Conservation (phyloP, 2,329 filamentous ascomycete genomes). For the Aureobasidium leucospermi region DNA sequence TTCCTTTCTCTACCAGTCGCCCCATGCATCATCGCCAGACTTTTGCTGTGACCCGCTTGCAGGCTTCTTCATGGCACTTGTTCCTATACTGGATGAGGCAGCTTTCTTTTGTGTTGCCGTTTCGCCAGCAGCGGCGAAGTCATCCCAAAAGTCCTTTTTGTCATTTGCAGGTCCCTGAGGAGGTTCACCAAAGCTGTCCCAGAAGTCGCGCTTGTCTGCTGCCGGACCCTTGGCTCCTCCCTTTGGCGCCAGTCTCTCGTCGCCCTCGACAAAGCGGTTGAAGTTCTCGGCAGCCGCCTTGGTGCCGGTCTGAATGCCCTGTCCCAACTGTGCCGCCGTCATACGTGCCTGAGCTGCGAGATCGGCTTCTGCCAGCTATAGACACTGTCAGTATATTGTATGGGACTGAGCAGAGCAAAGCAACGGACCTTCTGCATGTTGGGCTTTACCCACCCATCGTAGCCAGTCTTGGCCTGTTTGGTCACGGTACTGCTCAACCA, state of each 20-base stretch:
- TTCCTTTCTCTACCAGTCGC: slow-evolving; percentile 38
- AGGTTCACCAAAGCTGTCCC: slow-evolving; percentile 77
- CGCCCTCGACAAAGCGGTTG: slow-evolving; percentile 80
- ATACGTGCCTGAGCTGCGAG: slow-evolving; percentile 52
- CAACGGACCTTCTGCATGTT: slow-evolving; percentile 66
- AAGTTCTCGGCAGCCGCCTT: slow-evolving; percentile 72
- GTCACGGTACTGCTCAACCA: slow-evolving; percentile 86
- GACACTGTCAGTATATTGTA: neutral
- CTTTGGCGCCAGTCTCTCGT: slow-evolving; percentile 35
- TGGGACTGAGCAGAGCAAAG: neutral
- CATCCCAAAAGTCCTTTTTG: slow-evolving; percentile 49
- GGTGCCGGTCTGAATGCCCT: slow-evolving; percentile 58
- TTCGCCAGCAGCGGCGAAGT: slow-evolving; percentile 34
- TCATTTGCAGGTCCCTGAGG: slow-evolving; percentile 43
- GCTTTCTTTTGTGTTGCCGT: slow-evolving; percentile 27
- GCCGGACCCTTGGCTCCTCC: slow-evolving; percentile 47
- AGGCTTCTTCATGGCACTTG: slow-evolving; percentile 54
- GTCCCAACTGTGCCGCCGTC: slow-evolving; percentile 47
- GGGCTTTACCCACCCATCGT: slow-evolving; percentile 86
- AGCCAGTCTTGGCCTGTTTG: slow-evolving; percentile 85
- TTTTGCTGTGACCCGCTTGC: slow-evolving; percentile 19
- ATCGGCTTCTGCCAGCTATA: slow-evolving; percentile 64
- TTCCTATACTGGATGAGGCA: slow-evolving; percentile 50
- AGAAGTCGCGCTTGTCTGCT: slow-evolving; percentile 72
- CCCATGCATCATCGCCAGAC: slow-evolving; percentile 49